These are phyloP conservation scores for Coprinellus micaceus DNA, from an alignment of 768 basidiomycete species.

Conservation along the genomic window DNA sequence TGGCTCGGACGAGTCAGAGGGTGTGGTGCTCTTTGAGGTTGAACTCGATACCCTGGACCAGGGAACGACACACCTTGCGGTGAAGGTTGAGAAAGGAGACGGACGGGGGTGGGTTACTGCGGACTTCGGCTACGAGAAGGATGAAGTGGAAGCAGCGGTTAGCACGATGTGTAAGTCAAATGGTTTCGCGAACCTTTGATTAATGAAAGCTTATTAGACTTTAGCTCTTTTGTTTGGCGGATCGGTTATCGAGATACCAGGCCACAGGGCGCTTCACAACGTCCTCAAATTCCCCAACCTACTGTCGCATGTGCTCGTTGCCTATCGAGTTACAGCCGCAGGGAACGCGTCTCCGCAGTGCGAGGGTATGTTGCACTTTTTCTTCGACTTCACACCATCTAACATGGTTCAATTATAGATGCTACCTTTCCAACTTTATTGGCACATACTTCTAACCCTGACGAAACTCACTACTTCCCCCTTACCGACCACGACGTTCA, in stretches of 20 bases:
- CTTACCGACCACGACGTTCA: conserved; percentile 33
- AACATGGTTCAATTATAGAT: conserved; percentile 31
- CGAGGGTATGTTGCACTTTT: conserved; percentile 24
- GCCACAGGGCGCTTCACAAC: conserved; percentile 33
- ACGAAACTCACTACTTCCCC: conserved; percentile 70
- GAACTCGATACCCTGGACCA: conserved; percentile 24
- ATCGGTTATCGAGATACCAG: conserved; percentile 31
- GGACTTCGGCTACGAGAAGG: conserved; percentile 38
- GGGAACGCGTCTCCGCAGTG: conserved; percentile 28
- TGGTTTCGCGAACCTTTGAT: not conserved
- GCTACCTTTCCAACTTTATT: conserved; percentile 63
- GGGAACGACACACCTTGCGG: conserved; percentile 43
- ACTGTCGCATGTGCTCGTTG: conserved; percentile 57
- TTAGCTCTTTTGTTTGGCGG: conserved; percentile 40
- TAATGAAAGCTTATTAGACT: conserved; percentile 11
- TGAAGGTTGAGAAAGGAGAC: conserved; percentile 47
- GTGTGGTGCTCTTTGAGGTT: conserved; percentile 61
- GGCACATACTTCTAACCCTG: conserved; percentile 51
- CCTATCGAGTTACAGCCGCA: conserved; percentile 51
- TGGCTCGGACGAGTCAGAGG: conserved; percentile 74
- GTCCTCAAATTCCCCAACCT: conserved; percentile 52
- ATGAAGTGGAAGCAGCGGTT: conserved; percentile 27
- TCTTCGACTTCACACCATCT: not conserved
- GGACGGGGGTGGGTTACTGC: conserved; percentile 62
- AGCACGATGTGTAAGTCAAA: conserved; percentile 43